Conservation (phyloP, 225 moss, liverwort and hornwort genomes). For the Pleurozium schreberi region DNA sequence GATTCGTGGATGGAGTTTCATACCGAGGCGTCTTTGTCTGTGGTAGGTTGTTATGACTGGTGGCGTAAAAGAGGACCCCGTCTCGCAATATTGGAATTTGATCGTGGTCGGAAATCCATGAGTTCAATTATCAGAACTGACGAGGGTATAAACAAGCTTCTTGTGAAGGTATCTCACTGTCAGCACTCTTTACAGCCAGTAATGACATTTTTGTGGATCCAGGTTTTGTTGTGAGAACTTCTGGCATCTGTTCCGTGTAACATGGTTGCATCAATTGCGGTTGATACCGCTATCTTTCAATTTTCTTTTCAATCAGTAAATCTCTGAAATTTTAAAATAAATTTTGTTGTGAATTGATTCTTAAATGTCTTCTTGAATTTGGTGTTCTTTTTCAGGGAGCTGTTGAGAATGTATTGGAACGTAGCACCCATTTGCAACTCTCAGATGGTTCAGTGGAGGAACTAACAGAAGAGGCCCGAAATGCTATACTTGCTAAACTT, state of each 20-base stretch:
- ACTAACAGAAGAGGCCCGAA: constrained; percentile 49
- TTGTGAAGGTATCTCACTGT: constrained; percentile 58
- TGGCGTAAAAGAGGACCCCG: constrained; percentile 39
- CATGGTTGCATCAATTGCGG: neutral
- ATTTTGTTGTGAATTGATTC: neutral
- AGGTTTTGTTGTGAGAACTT: neutral
- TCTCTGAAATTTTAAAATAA: neutral
- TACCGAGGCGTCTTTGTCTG: neutral
- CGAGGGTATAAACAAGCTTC: constrained; percentile 51
- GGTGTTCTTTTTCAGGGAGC: constrained; percentile 50
- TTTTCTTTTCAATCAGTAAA: neutral
- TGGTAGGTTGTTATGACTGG: constrained; percentile 65
- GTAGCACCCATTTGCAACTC: constrained; percentile 59
- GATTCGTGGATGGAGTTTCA: neutral
- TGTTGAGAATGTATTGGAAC: constrained; percentile 74
- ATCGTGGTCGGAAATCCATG: constrained; percentile 87
- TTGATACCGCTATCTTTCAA: neutral
- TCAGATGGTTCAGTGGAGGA: constrained; percentile 50
- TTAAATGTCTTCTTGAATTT: neutral
- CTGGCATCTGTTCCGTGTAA: neutral
- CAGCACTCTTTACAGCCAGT: neutral
- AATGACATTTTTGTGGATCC: neutral
- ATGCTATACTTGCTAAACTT: constrained; percentile 35
- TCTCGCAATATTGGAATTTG: constrained; percentile 66
- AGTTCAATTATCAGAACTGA: constrained; percentile 46